Percentiles rank a stretch among this genome's conserved stretches.
Conservation (phyloP, 306 rosid genomes). For the Prosopis cineraria region DNA sequence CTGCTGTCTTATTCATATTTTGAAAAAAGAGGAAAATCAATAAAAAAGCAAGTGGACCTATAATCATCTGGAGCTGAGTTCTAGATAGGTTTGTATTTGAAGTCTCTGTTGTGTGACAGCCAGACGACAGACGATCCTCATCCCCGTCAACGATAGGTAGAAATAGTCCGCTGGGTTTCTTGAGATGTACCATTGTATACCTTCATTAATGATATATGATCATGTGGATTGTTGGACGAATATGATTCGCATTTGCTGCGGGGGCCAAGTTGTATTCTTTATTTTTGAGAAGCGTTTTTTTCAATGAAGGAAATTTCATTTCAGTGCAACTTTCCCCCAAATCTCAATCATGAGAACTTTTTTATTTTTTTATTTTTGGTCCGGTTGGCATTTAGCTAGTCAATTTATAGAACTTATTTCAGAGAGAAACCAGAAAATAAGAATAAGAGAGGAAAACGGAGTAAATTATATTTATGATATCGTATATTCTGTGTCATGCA, state of each 20-base stretch:
- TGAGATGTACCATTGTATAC: background rate
- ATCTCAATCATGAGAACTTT: background rate
- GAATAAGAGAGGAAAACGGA: too few relatives aligned
- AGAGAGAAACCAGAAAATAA: too few relatives aligned
- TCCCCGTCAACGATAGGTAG: conserved; percentile 17
- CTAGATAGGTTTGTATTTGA: background rate
- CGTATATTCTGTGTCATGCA: too few relatives aligned
- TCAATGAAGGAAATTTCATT: background rate
- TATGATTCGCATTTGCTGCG: background rate
- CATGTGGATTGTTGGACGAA: background rate
- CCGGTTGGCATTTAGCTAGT: too few relatives aligned
- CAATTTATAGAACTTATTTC: too few relatives aligned
- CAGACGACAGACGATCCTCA: conserved; percentile 10
- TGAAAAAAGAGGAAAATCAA: background rate
- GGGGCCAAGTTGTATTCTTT: background rate
- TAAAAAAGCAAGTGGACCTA: background rate
- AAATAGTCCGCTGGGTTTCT: conserved; percentile 12
- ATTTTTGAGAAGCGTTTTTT: background rate
- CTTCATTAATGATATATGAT: conserved; percentile 21
- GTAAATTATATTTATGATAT: too few relatives aligned
- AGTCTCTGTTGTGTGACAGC: conserved; percentile 22
- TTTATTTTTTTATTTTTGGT: too few relatives aligned
- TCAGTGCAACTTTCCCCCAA: background rate
- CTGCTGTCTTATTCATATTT: background rate
- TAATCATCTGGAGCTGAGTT: background rate